Percentiles rank a stretch among this genome's conserved stretches.
Evolutionary conservation across 2,329 filamentous ascomycete genomes (phyloP).

Genomic region (Aspergillus novoparasiticus): DNA sequence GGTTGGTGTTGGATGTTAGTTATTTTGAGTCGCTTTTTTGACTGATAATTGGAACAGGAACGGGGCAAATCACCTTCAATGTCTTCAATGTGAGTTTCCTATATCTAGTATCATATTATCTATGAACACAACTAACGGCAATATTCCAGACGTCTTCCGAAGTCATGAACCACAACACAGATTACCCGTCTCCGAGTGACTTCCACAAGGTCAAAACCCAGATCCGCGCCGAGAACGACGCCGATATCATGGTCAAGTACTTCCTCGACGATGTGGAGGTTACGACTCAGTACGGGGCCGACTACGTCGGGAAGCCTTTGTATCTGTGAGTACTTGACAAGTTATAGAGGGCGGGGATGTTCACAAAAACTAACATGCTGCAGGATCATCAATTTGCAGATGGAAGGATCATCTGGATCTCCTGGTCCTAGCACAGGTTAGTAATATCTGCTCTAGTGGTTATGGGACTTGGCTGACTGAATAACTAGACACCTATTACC

Average conservation of each 20-base stretch:
- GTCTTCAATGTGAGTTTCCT: conserved; percentile 22
- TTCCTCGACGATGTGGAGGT: conserved; percentile 56
- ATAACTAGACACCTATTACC: conserved; percentile 12
- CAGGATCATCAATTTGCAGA: conserved; percentile 29
- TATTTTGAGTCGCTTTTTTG: not conserved
- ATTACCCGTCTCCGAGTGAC: conserved; percentile 49
- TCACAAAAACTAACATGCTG: not conserved
- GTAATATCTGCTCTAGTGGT: not conserved
- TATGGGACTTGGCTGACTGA: not conserved
- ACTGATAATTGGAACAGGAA: conserved; percentile 16
- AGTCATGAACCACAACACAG: conserved; percentile 52
- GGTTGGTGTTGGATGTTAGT: conserved; percentile 31
- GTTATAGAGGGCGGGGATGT: not conserved
- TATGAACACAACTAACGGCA: not conserved
- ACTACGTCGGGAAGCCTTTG: conserved; percentile 53
- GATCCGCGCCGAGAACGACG: conserved; percentile 54
- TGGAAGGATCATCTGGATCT: conserved; percentile 26
- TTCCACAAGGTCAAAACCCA: conserved; percentile 57
- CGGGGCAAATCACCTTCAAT: conserved; percentile 34
- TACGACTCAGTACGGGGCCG: conserved; percentile 54
- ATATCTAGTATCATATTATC: not conserved
- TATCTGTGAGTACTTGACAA: conserved; percentile 20
- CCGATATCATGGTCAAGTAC: conserved; percentile 57
- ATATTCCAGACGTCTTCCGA: conserved; percentile 41
- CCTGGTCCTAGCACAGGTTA: conserved; percentile 16